These are phyloP conservation scores for Zymoseptoria tritici DNA, from an alignment of 2,329 filamentous ascomycete genomes.

Conservation along the genomic window DNA sequence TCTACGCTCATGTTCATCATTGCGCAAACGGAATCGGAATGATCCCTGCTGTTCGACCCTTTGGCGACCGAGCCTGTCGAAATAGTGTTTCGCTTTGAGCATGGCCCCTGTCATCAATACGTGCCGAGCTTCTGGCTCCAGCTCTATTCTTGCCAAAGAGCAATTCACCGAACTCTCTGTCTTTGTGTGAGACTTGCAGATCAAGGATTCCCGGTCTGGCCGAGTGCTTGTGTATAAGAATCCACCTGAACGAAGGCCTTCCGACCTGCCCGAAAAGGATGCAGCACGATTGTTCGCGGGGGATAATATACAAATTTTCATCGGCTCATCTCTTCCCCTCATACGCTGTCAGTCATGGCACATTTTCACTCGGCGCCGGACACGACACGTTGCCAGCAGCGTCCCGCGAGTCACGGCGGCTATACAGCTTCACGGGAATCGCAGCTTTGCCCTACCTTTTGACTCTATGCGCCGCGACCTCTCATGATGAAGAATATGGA, in stretches of 20 bases:
- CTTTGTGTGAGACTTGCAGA: neutral
- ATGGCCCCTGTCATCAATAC: neutral
- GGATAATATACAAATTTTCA: neutral
- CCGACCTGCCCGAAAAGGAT: neutral
- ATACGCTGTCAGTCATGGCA: neutral
- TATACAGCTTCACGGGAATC: neutral
- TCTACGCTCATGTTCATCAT: slow-evolving; percentile 1
- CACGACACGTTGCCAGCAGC: neutral
- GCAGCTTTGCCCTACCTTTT: neutral
- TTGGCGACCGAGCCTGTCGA: slow-evolving; percentile 3
- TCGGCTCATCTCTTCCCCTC: neutral
- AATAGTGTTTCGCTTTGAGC: slow-evolving; percentile 2
- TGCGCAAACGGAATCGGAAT: slow-evolving; percentile 2
- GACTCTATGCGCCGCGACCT: neutral
- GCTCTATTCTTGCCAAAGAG: neutral
- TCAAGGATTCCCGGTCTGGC: neutral
- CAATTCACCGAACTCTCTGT: neutral
- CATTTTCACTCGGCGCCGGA: neutral
- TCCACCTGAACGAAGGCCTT: neutral
- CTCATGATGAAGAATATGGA: neutral
- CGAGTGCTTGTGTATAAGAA: neutral
- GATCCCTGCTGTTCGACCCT: slow-evolving; percentile 4
- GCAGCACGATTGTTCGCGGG: neutral
- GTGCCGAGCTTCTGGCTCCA: slow-evolving; percentile 6
- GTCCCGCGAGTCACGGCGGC: neutral